phyloP scores from a whole-genome alignment of 768 basidiomycete genomes.

The Rubroboletus pulcherrimus region DNA sequence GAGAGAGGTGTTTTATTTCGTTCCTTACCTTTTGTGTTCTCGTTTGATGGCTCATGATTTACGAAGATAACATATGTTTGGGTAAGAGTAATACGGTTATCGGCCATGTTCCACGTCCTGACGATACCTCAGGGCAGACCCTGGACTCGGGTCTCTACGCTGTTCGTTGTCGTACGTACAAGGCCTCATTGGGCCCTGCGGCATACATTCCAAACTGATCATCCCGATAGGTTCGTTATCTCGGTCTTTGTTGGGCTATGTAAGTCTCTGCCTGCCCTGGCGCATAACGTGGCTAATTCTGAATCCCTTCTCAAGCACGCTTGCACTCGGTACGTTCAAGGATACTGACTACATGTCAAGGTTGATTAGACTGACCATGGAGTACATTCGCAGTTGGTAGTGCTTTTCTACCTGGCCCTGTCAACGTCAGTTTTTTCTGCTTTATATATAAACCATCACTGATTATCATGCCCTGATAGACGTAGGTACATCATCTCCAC shows the following conservation, averaged over 20 bases:
- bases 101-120: background rate
- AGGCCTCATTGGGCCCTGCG: too few species aligned
- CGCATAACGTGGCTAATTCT: background rate
- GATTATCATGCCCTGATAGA: background rate
- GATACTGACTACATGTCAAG: too few species aligned
- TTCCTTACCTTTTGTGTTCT: too few species aligned
- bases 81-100: background rate
- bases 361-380: background rate
- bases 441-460: background rate
- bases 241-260: constrained; percentile 9
- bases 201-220: background rate
- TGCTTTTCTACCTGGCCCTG: constrained; percentile 7
- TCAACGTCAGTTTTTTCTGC: background rate
- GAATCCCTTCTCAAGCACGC: background rate
- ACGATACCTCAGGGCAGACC: background rate
- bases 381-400: background rate
- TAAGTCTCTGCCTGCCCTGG: background rate
- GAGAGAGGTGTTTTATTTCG: constrained; percentile 8
- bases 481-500: background rate
- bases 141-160: constrained; percentile 14
- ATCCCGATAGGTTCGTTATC: constrained; percentile 11
- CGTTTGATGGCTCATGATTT: background rate
- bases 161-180: constrained; percentile 16
- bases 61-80: constrained; percentile 13
- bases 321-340: constrained; percentile 1